Percentiles rank a stretch among this genome's conserved stretches.
phyloP scores from a whole-genome alignment of 768 basidiomycete species.

The Pisolithus orientalis region DNA sequence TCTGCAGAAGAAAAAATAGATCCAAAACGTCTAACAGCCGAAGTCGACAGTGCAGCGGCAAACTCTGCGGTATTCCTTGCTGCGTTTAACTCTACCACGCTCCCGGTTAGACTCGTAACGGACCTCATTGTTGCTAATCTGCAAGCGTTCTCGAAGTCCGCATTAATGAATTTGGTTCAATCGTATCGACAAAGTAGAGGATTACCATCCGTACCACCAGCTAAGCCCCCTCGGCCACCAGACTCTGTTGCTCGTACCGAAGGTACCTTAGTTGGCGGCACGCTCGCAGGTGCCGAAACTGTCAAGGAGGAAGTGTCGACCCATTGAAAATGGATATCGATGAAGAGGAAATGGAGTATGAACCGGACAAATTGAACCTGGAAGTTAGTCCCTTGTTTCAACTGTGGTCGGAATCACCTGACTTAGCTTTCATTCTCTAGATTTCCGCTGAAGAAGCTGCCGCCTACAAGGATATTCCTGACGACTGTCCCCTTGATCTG shows the following conservation, averaged over 20 bases:
- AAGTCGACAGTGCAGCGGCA: constrained; percentile 39
- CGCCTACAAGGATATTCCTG: constrained; percentile 33
- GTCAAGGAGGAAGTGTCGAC: constrained; percentile 71
- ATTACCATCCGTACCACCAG: constrained; percentile 11
- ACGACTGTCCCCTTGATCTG: constrained; percentile 44
- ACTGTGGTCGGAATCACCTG: not conserved
- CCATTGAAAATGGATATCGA: constrained; percentile 94
- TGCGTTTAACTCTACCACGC: constrained; percentile 75
- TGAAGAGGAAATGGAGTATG: constrained; percentile 86
- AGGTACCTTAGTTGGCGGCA: constrained; percentile 13
- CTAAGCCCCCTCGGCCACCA: constrained; percentile 10
- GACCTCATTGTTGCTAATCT: constrained; percentile 88
- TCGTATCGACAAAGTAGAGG: constrained; percentile 52
- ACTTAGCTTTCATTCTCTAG: constrained; percentile 27
- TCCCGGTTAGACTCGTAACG: constrained; percentile 72
- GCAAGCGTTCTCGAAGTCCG: constrained; percentile 63
- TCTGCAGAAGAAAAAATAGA: constrained; percentile 44
- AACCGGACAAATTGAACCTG: constrained; percentile 74
- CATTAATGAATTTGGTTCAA: constrained; percentile 58
- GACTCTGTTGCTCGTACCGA: constrained; percentile 7
- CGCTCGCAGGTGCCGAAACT: constrained; percentile 10
- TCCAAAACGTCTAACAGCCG: constrained; percentile 68
- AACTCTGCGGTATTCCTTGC: constrained; percentile 52
- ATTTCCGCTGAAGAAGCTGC: constrained; percentile 43
- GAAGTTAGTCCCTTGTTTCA: constrained; percentile 38